Percentiles rank a stretch among this genome's conserved stretches.
Conservation (phyloP, 1,284 basidiomycete genomes). For the Ustilago hordei region DNA sequence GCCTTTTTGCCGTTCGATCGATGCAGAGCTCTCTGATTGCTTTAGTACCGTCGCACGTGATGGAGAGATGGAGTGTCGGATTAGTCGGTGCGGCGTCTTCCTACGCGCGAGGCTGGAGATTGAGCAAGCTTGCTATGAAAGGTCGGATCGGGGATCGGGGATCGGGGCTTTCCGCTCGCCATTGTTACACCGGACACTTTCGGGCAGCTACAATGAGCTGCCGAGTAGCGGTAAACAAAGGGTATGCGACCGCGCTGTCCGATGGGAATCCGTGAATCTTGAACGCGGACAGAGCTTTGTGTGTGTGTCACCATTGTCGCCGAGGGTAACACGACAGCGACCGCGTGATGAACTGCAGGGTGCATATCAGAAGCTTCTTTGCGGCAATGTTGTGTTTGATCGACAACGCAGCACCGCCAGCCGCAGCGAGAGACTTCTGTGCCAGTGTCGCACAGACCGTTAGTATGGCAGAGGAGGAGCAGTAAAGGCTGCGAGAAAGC, state of each 20-base stretch:
- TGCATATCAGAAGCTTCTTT: background rate
- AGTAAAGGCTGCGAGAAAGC: constrained; percentile 1
- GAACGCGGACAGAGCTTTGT: background rate
- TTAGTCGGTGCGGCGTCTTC: background rate
- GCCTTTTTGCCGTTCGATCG: too few species aligned
- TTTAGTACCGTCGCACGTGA: background rate
- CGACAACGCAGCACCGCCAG: background rate
- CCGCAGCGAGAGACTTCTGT: background rate
- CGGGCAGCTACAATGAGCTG: background rate
- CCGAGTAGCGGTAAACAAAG: background rate
- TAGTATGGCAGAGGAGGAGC: background rate
- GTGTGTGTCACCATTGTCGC: background rate
- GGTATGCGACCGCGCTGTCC: background rate
- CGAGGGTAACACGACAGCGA: background rate
- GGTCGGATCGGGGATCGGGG: too few species aligned
- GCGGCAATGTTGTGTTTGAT: background rate
- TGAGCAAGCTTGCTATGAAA: background rate
- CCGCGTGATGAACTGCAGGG: background rate
- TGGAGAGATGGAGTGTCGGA: too few species aligned
- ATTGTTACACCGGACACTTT: background rate
- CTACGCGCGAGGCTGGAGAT: background rate
- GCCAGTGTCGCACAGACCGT: background rate
- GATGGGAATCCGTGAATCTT: background rate
- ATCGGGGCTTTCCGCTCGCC: background rate
- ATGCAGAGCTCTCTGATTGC: too few species aligned